Evolutionary conservation across 495 filamentous ascomycete species (phyloP), one percentile per base, ranked within the genome.

Genomic region (Thermochaetoides thermophila): DNA sequence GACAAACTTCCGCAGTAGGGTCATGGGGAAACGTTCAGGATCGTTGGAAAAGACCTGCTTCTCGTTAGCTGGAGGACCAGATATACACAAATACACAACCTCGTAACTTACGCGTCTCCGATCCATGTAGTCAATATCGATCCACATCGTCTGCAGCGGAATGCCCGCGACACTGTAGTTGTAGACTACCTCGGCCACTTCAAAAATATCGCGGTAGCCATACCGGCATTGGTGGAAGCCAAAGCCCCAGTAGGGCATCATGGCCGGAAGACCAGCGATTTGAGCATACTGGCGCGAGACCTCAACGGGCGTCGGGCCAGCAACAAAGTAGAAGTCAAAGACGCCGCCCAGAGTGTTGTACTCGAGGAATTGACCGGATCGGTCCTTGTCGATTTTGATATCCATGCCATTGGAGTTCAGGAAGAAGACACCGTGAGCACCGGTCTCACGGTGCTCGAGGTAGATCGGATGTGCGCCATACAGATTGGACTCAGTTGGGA

Each of bases 111-210:
- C 60, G 39, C 58, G 62, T 49, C 78, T 57, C 8, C 45, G 39
- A 44, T 75, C 63, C 77, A 84, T 83, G 50, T 86, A 84, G 45
- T 84, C 73, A 31, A 87, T 87, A 46, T 87, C 81, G 3, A 78
- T 87, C 83, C 84, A 91, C 74, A 85, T 82, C 0, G 79, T 84
- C 52, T 93, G 83, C 6, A 93, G 58, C 0, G 84, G 84, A 39
- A 91, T 91, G 6, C 55, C 55, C 8, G 83, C 81, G 19, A 60
- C 49, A 36, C 69, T 77, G 57, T 91, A 89, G 51, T 89, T 91
- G 30, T 73, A 69, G 15, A 89, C 72, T 1, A 76, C 80, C 44
- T 83, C 83, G 16, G 81, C 81, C 18, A 89, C 71, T 22, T 81
- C 74, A 39, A 69, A 86, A 31, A 74, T 69, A 57, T 87, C 81